phyloP scores from a whole-genome alignment of 805 yeast genomes.

The Ogataea degrootiae region DNA sequence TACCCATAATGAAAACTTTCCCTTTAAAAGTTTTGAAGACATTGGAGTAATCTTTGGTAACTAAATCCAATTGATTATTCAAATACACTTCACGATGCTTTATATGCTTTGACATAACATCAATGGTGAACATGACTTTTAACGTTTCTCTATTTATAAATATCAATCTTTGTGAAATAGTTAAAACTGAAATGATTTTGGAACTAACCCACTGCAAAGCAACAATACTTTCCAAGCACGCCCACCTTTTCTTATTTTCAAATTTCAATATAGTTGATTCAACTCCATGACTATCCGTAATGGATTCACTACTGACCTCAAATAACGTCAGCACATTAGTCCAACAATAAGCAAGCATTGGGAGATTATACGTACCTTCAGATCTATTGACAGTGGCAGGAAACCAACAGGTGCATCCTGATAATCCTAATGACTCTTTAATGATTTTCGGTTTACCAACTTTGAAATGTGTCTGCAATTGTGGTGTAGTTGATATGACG shows the following conservation, averaged over 20 bases:
- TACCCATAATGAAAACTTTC: slow-evolving; percentile 49
- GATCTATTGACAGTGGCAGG: slow-evolving; percentile 40
- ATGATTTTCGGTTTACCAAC: slow-evolving; percentile 42
- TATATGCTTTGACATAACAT: slow-evolving; percentile 38
- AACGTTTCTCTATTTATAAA: slow-evolving; percentile 38
- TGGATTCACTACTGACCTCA: slow-evolving; percentile 38
- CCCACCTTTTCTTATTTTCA: slow-evolving; percentile 37
- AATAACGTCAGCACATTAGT: slow-evolving; percentile 53
- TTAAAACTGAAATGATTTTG: slow-evolving; percentile 35
- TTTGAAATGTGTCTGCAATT: slow-evolving; percentile 48
- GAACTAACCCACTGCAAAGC: slow-evolving; percentile 54
- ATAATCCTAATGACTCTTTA: slow-evolving; percentile 25
- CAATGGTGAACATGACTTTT: slow-evolving; percentile 31
- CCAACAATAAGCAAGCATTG: slow-evolving; percentile 67
- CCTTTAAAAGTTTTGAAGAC: slow-evolving; percentile 38
- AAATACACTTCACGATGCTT: slow-evolving; percentile 8
- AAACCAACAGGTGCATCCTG: slow-evolving; percentile 59
- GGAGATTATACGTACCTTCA: slow-evolving; percentile 25
- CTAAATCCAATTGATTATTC: slow-evolving; percentile 10
- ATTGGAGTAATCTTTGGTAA: slow-evolving; percentile 18
- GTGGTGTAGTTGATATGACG: slow-evolving; percentile 52
- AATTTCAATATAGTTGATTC: slow-evolving; percentile 28
- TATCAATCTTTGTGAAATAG: slow-evolving; percentile 41
- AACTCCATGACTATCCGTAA: slow-evolving; percentile 21
- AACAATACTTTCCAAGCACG: slow-evolving; percentile 45